A percentile compares a stretch with the other conserved stretches of the same genome.
Conservation (phyloP, 2,329 filamentous ascomycete genomes). For the Pestalotiopsis sp. region DNA sequence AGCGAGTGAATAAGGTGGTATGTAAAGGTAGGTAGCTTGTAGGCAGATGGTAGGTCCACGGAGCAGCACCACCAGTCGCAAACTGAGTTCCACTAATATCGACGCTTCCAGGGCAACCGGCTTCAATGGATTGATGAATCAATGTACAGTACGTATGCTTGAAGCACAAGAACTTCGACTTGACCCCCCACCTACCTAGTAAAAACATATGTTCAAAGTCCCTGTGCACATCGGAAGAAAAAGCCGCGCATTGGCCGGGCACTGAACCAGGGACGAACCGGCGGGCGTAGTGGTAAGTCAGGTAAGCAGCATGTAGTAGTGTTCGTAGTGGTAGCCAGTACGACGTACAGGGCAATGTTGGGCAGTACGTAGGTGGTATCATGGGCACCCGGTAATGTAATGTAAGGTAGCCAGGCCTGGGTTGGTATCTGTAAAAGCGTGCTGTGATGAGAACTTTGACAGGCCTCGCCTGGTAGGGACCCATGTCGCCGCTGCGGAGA, state of each 20-base stretch:
- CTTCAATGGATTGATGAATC: background rate
- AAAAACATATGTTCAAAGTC: background rate
- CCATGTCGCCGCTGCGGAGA: conserved; percentile 4
- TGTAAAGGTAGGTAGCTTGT: no score
- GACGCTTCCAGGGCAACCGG: background rate
- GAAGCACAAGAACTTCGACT: background rate
- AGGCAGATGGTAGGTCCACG: no score
- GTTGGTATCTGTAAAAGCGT: background rate
- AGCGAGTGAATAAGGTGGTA: no score
- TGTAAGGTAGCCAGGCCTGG: background rate
- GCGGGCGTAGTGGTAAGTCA: background rate
- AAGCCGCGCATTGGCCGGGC: conserved; percentile 3
- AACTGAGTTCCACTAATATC: background rate
- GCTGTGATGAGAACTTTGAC: conserved; percentile 4
- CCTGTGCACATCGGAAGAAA: background rate
- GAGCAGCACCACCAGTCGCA: background rate
- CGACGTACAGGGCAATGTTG: background rate
- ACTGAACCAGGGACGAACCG: background rate
- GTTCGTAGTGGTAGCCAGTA: no score
- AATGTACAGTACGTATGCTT: background rate
- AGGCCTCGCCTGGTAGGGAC: background rate
- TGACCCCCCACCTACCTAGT: background rate
- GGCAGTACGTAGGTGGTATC: no score
- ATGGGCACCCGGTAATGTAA: no score
- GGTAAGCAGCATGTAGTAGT: background rate